Evolutionary conservation across 2,329 filamentous ascomycete genomes (phyloP).

Genomic region (Aspergillus sp.): DNA sequence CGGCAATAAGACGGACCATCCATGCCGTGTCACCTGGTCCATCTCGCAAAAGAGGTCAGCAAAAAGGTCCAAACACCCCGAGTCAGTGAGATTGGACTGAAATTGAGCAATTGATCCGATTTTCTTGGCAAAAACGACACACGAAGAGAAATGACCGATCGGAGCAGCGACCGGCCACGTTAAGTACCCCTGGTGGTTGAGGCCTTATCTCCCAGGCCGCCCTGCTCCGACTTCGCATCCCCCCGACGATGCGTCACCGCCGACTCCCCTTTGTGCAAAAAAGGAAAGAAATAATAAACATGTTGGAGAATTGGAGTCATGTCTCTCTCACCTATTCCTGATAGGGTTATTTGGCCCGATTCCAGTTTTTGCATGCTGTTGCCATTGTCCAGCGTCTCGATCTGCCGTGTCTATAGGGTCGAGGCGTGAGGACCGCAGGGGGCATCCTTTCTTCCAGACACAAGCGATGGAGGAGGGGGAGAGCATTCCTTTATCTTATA

Average conservation of each 20-base stretch:
- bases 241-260: neutral
- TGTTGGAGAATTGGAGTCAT: neutral
- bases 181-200: constrained; percentile 5
- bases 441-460: neutral
- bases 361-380: neutral
- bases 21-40: neutral
- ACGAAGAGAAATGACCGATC: neutral
- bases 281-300: too few relatives aligned
- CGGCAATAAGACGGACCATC: neutral
- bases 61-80: neutral
- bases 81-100: neutral
- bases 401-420: neutral
- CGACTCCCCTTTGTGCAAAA: too few relatives aligned
- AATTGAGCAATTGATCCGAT: too few relatives aligned
- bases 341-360: neutral
- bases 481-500: neutral
- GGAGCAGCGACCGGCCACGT: constrained; percentile 3
- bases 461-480: neutral
- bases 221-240: constrained; percentile 11
- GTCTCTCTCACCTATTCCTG: neutral
- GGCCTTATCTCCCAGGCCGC: constrained; percentile 11
- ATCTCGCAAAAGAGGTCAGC: neutral
- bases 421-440: neutral
- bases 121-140: too few relatives aligned
- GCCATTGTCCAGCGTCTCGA: neutral